Evolutionary conservation across 306 rosid species (phyloP), one percentile per base, ranked within the genome.

Genomic region (Pyrus bretschneideri): DNA sequence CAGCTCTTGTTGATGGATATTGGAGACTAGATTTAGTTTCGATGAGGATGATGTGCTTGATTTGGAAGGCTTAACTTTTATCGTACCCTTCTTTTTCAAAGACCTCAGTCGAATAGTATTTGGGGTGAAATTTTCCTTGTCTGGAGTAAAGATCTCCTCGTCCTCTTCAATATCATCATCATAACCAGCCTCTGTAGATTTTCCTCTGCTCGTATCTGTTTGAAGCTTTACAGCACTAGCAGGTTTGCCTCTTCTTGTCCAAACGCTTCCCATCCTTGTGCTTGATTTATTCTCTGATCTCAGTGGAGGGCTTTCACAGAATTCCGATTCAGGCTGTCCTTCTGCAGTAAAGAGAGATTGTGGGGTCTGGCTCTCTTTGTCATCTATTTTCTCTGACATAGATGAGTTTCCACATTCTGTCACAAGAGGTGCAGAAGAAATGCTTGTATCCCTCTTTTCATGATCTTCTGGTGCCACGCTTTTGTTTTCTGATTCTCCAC

Each of bases 221-320:
- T 44, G 85, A 77, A 81, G 76, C 74, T 60, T 83, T 79, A 86
- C 86, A 78, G 81, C 90, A 84, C 88, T 88, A 44, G 77, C 81
- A 84, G 85, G 86, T 86, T 85, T 90, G 69, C 89, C 93, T 78
- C 91, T 88, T 83, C 88, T 90, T 57, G 85, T 83, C 96, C 91
- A 86, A 85, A 83, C 80, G 79, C 83, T 88, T 46, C 61, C 68
- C 71, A 58, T 44, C 69, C 51, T 70, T 3, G 3, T 51, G 80
- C 72, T 44, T 58, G 79, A 52, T 52, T 72, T 74, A 71, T 78
- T 77, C 69, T 84, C 82, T 4, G 71, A 54, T 74, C 79, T 72
- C 57, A 78, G 40, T 46, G 70, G 69, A 71, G 74, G 23, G 35
- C 64, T 76, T 74, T 74, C 83, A 9, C 38, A 61, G 59, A 42